Percentiles rank a stretch among this genome's conserved stretches.
Conservation (phyloP, 2,329 filamentous ascomycete species). For the Colletotrichum cordylinicola region DNA sequence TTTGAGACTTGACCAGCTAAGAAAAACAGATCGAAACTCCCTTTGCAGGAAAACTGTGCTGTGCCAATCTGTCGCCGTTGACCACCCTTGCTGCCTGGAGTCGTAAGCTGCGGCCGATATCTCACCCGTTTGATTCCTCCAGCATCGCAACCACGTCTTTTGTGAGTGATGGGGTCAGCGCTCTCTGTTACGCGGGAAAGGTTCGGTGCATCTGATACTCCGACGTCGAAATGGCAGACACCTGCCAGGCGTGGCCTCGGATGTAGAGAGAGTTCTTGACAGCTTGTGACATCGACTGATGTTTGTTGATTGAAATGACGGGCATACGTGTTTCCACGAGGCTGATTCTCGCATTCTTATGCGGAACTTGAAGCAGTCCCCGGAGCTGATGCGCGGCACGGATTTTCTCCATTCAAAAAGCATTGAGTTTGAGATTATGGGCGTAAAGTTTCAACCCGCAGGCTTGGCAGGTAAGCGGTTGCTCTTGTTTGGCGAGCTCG, state of each 20-base stretch:
- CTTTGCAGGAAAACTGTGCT: too few species aligned
- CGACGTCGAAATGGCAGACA: not conserved
- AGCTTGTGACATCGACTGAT: not conserved
- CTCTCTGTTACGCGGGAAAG: not conserved
- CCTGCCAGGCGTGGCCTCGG: not conserved
- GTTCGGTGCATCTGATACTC: not conserved
- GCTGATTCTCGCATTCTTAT: not conserved
- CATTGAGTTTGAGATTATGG: not conserved
- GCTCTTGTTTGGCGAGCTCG: not conserved
- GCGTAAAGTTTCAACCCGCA: not conserved
- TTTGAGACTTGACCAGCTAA: not conserved
- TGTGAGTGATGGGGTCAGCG: not conserved
- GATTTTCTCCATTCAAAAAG: not conserved
- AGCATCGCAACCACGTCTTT: not conserved
- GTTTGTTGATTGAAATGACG: not conserved
- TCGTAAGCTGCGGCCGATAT: not conserved
- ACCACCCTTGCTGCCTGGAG: too few species aligned
- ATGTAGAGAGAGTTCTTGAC: not conserved
- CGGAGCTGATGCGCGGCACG: not conserved
- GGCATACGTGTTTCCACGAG: not conserved
- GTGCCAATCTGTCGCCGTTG: too few species aligned
- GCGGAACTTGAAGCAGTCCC: not conserved
- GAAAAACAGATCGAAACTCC: not conserved
- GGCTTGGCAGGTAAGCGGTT: not conserved
- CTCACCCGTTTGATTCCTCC: fast-evolving